Conservation (phyloP, 2,329 filamentous ascomycete genomes). For the Sporothrix protearum region DNA sequence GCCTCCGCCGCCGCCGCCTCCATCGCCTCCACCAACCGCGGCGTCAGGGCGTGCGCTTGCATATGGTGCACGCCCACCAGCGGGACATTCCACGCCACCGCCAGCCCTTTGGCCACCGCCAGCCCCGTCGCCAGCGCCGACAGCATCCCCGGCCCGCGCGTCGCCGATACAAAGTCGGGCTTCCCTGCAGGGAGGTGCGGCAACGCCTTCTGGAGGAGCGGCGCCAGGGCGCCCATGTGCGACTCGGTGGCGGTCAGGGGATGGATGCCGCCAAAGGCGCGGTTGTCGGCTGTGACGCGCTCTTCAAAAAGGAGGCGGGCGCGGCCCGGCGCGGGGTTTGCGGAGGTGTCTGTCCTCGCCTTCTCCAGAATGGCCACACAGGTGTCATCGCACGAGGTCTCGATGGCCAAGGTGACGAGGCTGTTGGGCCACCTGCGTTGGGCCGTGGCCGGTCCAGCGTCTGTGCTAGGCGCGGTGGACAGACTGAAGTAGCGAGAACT, state of each 20-base stretch:
- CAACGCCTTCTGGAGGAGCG: slow-evolving; percentile 64
- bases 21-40: slow-evolving; percentile 64
- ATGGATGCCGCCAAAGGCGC: slow-evolving; percentile 71
- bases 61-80: slow-evolving; percentile 91
- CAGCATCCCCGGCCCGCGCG: slow-evolving; percentile 85
- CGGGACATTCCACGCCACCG: slow-evolving; percentile 77
- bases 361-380: slow-evolving; percentile 78
- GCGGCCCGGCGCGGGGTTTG: slow-evolving; percentile 11
- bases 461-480: not conserved
- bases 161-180: slow-evolving; percentile 77
- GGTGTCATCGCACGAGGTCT: slow-evolving; percentile 89
- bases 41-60: slow-evolving; percentile 92
- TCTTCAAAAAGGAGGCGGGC: slow-evolving; percentile 68
- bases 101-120: slow-evolving; percentile 80
- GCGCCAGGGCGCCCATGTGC: slow-evolving; percentile 68
- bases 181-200: slow-evolving; percentile 42
- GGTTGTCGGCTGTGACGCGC: slow-evolving; percentile 77
- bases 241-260: slow-evolving; percentile 71
- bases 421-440: slow-evolving; percentile 22
- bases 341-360: slow-evolving; percentile 30
- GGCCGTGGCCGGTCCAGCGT: not conserved
- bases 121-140: slow-evolving; percentile 74
- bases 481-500: not conserved
- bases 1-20: not conserved
- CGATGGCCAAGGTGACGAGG: slow-evolving; percentile 63